Evolutionary conservation across 2,329 filamentous ascomycete genomes (phyloP), one percentile per base, ranked within the genome.

Genomic region (Raffaelea deltoideospora): DNA sequence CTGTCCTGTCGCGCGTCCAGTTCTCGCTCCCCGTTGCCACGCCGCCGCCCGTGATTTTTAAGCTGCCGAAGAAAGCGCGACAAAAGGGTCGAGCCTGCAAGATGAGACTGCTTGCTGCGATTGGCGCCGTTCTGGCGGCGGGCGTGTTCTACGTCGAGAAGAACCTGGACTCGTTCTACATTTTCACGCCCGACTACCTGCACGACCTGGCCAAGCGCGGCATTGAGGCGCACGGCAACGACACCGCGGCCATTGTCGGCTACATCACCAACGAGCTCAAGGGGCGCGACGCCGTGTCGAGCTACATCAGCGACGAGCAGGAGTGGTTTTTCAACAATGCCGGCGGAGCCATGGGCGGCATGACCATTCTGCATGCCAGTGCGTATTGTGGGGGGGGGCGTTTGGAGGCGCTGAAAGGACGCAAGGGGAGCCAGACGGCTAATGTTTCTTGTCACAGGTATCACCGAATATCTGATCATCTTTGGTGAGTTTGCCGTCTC

Each of bases 271-370:
- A 60, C 41, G 76, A 84, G 59, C 66, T 92, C 38, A 62, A 64
- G 47, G 60, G 61, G 47, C 68, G 65, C 56, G 62, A 50, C 67
- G 63, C 48, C 48, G 60, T 53, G 53, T 59, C 35, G 48, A 50
- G 34, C 41, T 61, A 83, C 56, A 52, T 88, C 52, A 85, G 80
- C 60, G 53, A 71, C 38, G 62, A 79, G 41, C 74, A 88, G 60
- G 79, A 88, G 57, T 93, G 84, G 84, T 67, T 92, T 32, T 88
- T 93, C 51, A 93, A 92, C 67, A 92, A 92, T 52, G 84, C 84
- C 35, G 85, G 85, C 36, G 85, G 85, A 44, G 84, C 84, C 36
- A 93, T 92, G 85, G 85, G 85, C 38, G 81, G 72, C 51, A 90
- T 92, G 85, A 86, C 84, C 56, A 77, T 92, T 45, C 78, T 92